Percentiles rank a stretch among this genome's conserved stretches.
Evolutionary conservation across 306 rosid genomes (phyloP).

Genomic region (Trifolium fragiferum): DNA sequence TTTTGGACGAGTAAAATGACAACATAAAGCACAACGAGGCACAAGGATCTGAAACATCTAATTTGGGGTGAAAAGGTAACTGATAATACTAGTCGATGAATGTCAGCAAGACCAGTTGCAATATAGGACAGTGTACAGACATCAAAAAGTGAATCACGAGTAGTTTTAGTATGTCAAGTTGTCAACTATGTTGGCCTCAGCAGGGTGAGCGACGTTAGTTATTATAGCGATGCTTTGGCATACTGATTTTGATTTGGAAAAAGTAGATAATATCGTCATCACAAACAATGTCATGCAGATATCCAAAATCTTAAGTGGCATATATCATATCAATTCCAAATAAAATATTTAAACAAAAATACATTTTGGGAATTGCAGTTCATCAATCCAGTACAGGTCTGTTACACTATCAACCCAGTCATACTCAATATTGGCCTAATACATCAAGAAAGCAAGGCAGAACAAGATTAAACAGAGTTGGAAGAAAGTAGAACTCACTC

Average conservation of each 20-base stretch:
- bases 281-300: neutral
- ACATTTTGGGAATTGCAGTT: neutral
- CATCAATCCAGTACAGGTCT: neutral
- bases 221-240: neutral
- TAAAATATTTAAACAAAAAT: neutral
- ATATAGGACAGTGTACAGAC: neutral
- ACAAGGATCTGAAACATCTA: too few relatives aligned
- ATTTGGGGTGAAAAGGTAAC: too few relatives aligned
- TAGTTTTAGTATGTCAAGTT: neutral
- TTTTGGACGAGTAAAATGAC: too few relatives aligned
- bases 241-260: neutral
- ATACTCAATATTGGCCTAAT: neutral
- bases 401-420: conserved; percentile 5
- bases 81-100: too few relatives aligned
- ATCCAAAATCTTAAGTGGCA: neutral
- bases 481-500: conserved; percentile 70
- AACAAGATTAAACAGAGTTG: conserved; percentile 21
- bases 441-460: conserved; percentile 30
- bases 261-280: neutral
- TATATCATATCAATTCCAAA: neutral
- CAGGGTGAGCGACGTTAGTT: neutral
- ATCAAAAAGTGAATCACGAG: neutral
- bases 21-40: too few relatives aligned
- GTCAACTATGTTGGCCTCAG: neutral
- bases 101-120: too few relatives aligned